These are phyloP conservation scores for Aspergillus versicolor DNA, from an alignment of 2,329 filamentous ascomycete species.

Conservation along the genomic window DNA sequence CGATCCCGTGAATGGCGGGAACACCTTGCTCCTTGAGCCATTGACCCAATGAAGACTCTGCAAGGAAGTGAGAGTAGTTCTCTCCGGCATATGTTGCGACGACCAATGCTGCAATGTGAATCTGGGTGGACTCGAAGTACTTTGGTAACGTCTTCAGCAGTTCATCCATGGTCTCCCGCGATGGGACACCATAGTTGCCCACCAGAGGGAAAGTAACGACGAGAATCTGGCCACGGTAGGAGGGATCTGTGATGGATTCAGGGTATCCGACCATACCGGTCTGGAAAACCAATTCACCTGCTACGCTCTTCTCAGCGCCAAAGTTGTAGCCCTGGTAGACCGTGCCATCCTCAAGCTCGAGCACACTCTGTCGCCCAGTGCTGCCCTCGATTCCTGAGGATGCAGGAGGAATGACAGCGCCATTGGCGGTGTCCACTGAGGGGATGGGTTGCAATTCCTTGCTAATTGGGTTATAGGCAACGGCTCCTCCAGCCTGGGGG, in stretches of 20 bases:
- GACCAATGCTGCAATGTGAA: slow-evolving; percentile 90
- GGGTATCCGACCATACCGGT: slow-evolving; percentile 99
- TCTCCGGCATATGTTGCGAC: slow-evolving; percentile 91
- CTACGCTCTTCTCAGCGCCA: slow-evolving; percentile 88
- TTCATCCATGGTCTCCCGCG: slow-evolving; percentile 78
- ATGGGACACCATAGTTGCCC: slow-evolving; percentile 96
- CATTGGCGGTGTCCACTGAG: slow-evolving; percentile 31
- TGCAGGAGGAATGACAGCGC: slow-evolving; percentile 54
- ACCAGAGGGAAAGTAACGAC: slow-evolving; percentile 95
- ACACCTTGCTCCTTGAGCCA: slow-evolving; percentile 97
- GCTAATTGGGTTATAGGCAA: slow-evolving; percentile 35
- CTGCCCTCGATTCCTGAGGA: slow-evolving; percentile 57
- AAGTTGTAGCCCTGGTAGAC: slow-evolving; percentile 96
- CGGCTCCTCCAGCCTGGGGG: slow-evolving; percentile 41
- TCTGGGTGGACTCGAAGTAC: slow-evolving; percentile 88
- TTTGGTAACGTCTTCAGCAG: slow-evolving; percentile 82
- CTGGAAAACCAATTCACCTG: slow-evolving; percentile 98
- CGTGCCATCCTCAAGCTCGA: slow-evolving; percentile 90
- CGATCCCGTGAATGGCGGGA: slow-evolving; percentile 91
- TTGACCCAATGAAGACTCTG: slow-evolving; percentile 81
- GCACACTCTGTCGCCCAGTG: slow-evolving; percentile 67
- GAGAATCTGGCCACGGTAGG: slow-evolving; percentile 89
- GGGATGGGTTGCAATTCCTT: slow-evolving; percentile 32
- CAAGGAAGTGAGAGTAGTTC: slow-evolving; percentile 92
- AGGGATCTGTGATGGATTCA: slow-evolving; percentile 86